Evolutionary conservation across 1,284 basidiomycete species (phyloP), one percentile per base, ranked within the genome.

Genomic region (Anthracocystis walkeri): DNA sequence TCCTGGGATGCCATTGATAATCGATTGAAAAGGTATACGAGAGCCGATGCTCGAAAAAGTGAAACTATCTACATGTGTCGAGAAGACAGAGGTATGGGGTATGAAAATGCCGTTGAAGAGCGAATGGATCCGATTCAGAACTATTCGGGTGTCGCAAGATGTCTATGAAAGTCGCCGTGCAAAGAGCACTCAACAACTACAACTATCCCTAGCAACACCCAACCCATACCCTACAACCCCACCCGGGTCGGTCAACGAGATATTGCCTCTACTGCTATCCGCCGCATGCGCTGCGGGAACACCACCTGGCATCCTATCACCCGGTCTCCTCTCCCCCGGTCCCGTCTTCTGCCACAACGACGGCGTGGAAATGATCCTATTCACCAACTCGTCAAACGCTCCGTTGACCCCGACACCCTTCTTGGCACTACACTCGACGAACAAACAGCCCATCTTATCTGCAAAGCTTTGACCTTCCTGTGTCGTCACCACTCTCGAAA

Each of bases 401-500:
- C 81, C 75, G 45, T 75, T 75, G 7, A 85, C 83, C 12, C 80
- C 78, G 0, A 69, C 69, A 3, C 80, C 82, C 49, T 79, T 77
- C 69, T 85, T 85, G 16, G 83, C 83, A 35, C 83, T 85, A 45
- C 91, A 89, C 87, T 97, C 94, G 49, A 96, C 88, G 86, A 97
- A 97, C 42, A 95, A 87, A 12, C 91, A 92, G 35, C 90, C 90
- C 89, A 93, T 92, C 51, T 91, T 89, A 31, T 88, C 87, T 0
- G 96, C 96, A 82, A 96, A 97, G 1, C 89, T 89, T 65, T 90
- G 86, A 0, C 91, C 97, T 83, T 98, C 94, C 0, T 90, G 87
- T 3, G 89, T 90, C 0, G 92, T 87, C 5, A 99, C 94, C 84
- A 94, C 91, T 2, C 96, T 90, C 6, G 92, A 93, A 85, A 92